Percentiles rank a stretch among this genome's conserved stretches.
Evolutionary conservation across 495 filamentous ascomycete genomes (phyloP).

Genomic region (Penicillium silybi): DNA sequence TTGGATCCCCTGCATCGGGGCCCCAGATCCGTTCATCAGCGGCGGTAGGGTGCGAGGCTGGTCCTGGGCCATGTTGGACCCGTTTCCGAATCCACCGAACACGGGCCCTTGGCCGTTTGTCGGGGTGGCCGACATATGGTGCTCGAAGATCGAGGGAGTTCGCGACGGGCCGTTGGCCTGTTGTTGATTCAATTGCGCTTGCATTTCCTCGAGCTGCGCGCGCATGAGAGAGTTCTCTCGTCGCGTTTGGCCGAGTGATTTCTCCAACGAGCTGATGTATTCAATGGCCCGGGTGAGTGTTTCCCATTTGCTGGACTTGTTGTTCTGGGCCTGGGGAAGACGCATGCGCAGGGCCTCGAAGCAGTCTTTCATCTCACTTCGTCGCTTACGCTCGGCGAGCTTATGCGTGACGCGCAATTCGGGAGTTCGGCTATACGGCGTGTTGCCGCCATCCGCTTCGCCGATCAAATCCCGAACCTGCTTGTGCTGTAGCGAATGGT

Average conservation of each 20-base stretch:
- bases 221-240: constrained; percentile 51
- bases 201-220: constrained; percentile 47
- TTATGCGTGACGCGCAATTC: constrained; percentile 96
- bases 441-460: constrained; percentile 56
- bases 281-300: constrained; percentile 67
- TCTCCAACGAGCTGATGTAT: constrained; percentile 39
- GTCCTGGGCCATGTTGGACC: constrained; percentile 32
- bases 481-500: constrained; percentile 73
- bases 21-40: constrained; percentile 46
- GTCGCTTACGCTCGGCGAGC: constrained; percentile 88
- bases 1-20: constrained; percentile 57
- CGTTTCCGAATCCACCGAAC: constrained; percentile 33
- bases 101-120: constrained; percentile 36
- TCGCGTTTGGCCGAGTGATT: constrained; percentile 25
- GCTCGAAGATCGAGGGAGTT: constrained; percentile 37
- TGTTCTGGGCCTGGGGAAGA: constrained; percentile 80
- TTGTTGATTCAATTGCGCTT: constrained; percentile 47
- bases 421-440: constrained; percentile 90
- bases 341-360: constrained; percentile 82
- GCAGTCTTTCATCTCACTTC: constrained; percentile 97
- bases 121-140: constrained; percentile 35
- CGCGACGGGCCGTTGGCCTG: constrained; percentile 46
- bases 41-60: constrained; percentile 51
- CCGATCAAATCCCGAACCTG: constrained; percentile 63
- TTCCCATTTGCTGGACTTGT: constrained; percentile 98